Base-by-base conservation (phyloP, 768 basidiomycete genomes). In the Roridomyces roridus region DNA sequence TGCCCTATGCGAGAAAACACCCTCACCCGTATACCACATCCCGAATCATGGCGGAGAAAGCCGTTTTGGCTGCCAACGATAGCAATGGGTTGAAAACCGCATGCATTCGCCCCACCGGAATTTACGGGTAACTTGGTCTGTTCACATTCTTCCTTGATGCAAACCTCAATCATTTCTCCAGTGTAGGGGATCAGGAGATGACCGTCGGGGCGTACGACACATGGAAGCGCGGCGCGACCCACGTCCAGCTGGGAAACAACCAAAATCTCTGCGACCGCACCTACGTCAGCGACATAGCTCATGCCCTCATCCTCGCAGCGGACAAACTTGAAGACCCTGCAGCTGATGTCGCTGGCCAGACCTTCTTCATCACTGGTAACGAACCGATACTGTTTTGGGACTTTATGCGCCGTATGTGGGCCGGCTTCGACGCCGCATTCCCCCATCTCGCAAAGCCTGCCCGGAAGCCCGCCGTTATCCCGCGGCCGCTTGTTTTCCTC, bases 321-420 rank as follows among this genome's bases (percentile, higher is more conserved):
- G 88, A 91, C 74, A 83, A 80, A 62, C 80, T 92, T 37, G 70
- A 68, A 41, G 70, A 78, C 18, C 69, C 68, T 0, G 66, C 72
- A n/a, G 74, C 85, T 20, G 83, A 81, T 17, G 85, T 91, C 50
- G 88, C 87, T 1, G 89, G 89, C 0, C 82, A 91, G 65, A 84
- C 69, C 10, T 92, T 87, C 75, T 89, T 88, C 77, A 86, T 92
- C 70, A 89, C 88, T 54, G 91, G 91, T 65, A 86, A 88, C 51
- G 89, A 92, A 65, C 89, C 88, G 0, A 74, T 86, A 46, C 83
- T 82, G 65, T 91, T 89, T 73, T 91, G 89, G 89, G 86, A 89
- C 68, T 82, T 89, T 60, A 74, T 80, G 45, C 79, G 86, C 4
- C 70, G 77, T 0, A 65, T 90, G 15, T 91, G 87, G 88, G 62